Evolutionary conservation across 805 yeast genomes (phyloP), one percentile per base, ranked within the genome.

Genomic region (Pichia paraexigua): DNA sequence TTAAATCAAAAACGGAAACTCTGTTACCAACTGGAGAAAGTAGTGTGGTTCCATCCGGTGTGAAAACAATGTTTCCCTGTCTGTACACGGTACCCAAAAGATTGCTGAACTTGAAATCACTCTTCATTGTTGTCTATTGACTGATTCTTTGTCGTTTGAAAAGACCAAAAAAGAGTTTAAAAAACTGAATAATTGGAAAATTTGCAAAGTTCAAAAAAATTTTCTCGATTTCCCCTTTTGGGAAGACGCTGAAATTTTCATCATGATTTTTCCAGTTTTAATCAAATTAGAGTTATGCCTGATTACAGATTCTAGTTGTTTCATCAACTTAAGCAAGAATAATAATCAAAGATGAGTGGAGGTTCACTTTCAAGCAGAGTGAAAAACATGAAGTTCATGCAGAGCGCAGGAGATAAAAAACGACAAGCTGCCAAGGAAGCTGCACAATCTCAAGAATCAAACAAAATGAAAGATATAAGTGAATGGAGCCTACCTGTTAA

Each of bases 21-120:
- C 98, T 71, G 66, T 92, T 94, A 15, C 99, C 99, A 3, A 94
- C 98, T 0, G 99, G 98, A 53, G 94, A 83, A 45, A 94, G 69
- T 35, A 94, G 73, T 51, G 80, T 78, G 12, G 85, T 80, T 2
- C 99, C 99, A 63, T 91, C 97, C 1, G 83, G 80, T 1, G 95
- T 83, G 71, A 85, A 94, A 6, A 84, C 74, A 27, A 94, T 70
- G 65, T 92, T 90, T n/a, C 98, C 99, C 63, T 85, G 87, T 47
- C 95, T 75, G 64, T 94, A 94, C 3, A 94, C 98, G 0, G 98
- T 91, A 28, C 99, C 99, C 60, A 94, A 72, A 32, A 94, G 74
- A 69, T 92, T 94, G 35, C 95, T 82, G 60, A 94, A 85, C 76
- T 84, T 72, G 66, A 85, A 89, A 70, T 88, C 95, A n/a, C 95